phyloP scores from a whole-genome alignment of 129 eudicot genomes.

The Artemisia argyi region DNA sequence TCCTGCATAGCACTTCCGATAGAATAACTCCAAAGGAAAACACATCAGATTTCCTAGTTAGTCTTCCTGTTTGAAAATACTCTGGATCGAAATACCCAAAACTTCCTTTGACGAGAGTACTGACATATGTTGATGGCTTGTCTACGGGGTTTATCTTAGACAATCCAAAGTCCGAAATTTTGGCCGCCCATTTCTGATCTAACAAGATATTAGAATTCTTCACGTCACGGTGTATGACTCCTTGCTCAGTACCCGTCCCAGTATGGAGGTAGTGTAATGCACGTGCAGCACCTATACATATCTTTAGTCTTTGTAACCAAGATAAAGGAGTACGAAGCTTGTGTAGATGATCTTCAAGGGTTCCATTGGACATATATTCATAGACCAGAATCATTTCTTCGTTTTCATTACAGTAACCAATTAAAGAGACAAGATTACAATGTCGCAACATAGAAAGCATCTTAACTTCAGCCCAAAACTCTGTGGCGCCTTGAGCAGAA shows the following conservation, averaged over 20 bases:
- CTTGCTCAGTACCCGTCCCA: background rate
- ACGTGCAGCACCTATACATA: slow-evolving; percentile 17
- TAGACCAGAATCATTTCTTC: slow-evolving; percentile 12
- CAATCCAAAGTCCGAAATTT: slow-evolving; percentile 11
- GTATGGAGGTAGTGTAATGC: background rate
- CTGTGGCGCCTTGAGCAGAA: background rate
- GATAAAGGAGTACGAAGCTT: background rate
- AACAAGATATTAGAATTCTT: slow-evolving; percentile 16
- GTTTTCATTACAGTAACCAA: slow-evolving; percentile 23
- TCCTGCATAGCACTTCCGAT: slow-evolving; percentile 11
- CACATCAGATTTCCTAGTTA: slow-evolving; percentile 22
- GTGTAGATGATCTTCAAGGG: background rate
- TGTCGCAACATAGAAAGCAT: slow-evolving; percentile 31
- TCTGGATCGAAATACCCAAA: slow-evolving; percentile 23
- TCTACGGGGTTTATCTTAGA: slow-evolving; percentile 5
- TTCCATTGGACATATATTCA: background rate
- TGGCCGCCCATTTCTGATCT: background rate
- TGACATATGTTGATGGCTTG: background rate
- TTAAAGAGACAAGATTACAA: slow-evolving; percentile 25
- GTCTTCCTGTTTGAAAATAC: slow-evolving; percentile 2
- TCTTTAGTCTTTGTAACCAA: background rate
- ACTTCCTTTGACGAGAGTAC: background rate
- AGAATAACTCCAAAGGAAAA: slow-evolving; percentile 18
- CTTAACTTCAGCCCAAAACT: slow-evolving; percentile 34
- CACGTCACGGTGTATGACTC: slow-evolving; percentile 17